Percentiles rank a stretch among this genome's conserved stretches.
phyloP scores from a whole-genome alignment of 2,329 filamentous ascomycete genomes.

The Neopestalotiopsis sp. region DNA sequence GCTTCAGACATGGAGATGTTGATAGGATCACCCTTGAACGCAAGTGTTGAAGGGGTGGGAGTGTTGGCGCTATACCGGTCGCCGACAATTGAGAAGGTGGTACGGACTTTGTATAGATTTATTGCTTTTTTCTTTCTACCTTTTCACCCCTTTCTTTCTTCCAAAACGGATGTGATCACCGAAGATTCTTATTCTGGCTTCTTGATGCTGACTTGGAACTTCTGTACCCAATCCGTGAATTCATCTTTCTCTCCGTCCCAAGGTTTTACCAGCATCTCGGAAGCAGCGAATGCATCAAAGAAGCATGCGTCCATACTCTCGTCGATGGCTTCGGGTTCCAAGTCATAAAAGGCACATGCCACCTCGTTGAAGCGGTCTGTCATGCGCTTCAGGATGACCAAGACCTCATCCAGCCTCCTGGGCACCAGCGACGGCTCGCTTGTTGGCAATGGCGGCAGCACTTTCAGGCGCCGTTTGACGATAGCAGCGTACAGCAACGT shows the following conservation, averaged over 20 bases:
- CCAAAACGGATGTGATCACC: neutral
- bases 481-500: conserved; percentile 72
- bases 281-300: conserved; percentile 60
- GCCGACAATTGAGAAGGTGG: no score
- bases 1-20: no score
- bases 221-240: conserved; percentile 77
- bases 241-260: conserved; percentile 75
- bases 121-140: no score
- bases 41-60: no score
- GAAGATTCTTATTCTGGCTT: conserved; percentile 38
- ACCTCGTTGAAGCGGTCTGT: conserved; percentile 74
- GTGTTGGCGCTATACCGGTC: no score
- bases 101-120: no score
- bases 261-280: conserved; percentile 58
- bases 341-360: conserved; percentile 73
- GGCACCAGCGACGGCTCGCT: conserved; percentile 37
- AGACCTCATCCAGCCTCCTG: conserved; percentile 58
- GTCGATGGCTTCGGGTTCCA: conserved; percentile 65
- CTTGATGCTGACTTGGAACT: conserved; percentile 58
- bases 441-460: conserved; percentile 51
- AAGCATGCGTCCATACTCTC: conserved; percentile 63
- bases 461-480: conserved; percentile 71
- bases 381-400: conserved; percentile 61
- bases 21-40: no score
- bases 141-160: no score